These are phyloP conservation scores for Zygoascus sp. DNA, from an alignment of 1,139 yeast genomes.

Conservation along the genomic window DNA sequence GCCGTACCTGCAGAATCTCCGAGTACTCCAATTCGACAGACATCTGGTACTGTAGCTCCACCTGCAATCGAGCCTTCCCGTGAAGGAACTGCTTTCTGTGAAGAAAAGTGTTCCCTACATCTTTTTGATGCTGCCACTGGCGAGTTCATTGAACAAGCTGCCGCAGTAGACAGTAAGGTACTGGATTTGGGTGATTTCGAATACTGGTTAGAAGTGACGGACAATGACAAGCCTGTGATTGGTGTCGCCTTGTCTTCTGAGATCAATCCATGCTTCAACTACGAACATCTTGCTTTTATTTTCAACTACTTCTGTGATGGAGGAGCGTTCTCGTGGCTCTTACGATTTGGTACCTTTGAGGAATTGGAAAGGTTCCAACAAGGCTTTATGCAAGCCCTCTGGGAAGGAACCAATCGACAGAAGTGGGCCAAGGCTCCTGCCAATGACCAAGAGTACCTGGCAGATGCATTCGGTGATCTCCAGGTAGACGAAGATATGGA, in stretches of 20 bases:
- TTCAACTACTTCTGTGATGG: constrained; percentile 52
- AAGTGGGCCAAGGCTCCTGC: constrained; percentile 46
- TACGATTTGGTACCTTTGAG: constrained; percentile 47
- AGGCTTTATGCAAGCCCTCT: constrained; percentile 49
- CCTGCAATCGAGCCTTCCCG: not conserved
- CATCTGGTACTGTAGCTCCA: constrained; percentile 3
- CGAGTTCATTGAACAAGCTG: constrained; percentile 46
- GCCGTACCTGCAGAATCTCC: not conserved
- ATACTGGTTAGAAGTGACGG: constrained; percentile 48
- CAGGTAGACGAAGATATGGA: constrained; percentile 36
- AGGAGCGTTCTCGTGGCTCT: constrained; percentile 53
- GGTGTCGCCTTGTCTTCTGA: constrained; percentile 46
- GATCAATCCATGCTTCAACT: constrained; percentile 64
- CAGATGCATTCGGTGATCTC: constrained; percentile 44
- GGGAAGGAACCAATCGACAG: constrained; percentile 55
- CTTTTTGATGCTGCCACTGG: constrained; percentile 53
- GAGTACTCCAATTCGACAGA: not conserved
- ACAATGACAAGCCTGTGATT: constrained; percentile 32
- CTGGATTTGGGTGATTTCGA: constrained; percentile 49
- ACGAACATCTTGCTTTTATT: constrained; percentile 53
- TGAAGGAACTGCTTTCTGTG: not conserved
- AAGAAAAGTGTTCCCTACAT: constrained; percentile 44
- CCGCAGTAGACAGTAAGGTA: constrained; percentile 38
- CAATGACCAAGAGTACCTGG: constrained; percentile 47
- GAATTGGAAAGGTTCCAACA: constrained; percentile 50